Evolutionary conservation across 2,329 filamentous ascomycete species (phyloP), one percentile per base, ranked within the genome.

Genomic region (Emmonsiellopsis sp.): DNA sequence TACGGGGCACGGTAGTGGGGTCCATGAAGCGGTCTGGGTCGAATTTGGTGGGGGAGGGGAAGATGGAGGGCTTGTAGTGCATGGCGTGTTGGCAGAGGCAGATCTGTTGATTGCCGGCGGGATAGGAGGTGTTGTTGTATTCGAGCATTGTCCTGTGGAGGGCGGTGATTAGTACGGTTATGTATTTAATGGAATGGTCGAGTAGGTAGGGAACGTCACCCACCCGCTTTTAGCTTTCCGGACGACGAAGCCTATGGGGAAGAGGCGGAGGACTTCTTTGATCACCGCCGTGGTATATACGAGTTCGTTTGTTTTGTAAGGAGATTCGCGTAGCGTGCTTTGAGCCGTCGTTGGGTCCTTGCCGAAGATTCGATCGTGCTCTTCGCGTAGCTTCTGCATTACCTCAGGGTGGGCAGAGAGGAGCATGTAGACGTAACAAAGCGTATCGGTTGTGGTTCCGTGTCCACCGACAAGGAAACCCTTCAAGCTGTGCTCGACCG

Each of bases 241-340:
- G 7, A 31, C 26, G 16, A n/a, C 35, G 32, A 9, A 31, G 11
- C 54, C 51, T 16, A 79, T 73, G 0, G 78, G 75, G 57, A 72
- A 79, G 16, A 82, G 61, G 3, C 79, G 73, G 1, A 83, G 69
- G 0, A 73, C 71, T 63, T 83, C 80, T 54, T 79, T 79, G 55
- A 80, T 73, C 2, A 80, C 73, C 20, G 78, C 78, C 1, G 68
- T 67, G 1, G 79, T 81, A 61, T 79, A 81, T 0, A 73, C 68
- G 15, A 82, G 69, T 30, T 73, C 68, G 61, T 77, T 80, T 31
- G 82, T 66, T 2, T 78, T 67, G 3, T 70, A 62, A 0, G 77
- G 73, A 13, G 76, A 65, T 0, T 67, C 56, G 20, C 66, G 62
- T 13, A 82, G 65, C 16, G 68, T 63, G 2, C 63, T 59, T 11